A percentile compares a stretch with the other conserved stretches of the same genome.
Evolutionary conservation across 352 stramenopile species (phyloP).

Genomic region (Phytopythium ostracodes): DNA sequence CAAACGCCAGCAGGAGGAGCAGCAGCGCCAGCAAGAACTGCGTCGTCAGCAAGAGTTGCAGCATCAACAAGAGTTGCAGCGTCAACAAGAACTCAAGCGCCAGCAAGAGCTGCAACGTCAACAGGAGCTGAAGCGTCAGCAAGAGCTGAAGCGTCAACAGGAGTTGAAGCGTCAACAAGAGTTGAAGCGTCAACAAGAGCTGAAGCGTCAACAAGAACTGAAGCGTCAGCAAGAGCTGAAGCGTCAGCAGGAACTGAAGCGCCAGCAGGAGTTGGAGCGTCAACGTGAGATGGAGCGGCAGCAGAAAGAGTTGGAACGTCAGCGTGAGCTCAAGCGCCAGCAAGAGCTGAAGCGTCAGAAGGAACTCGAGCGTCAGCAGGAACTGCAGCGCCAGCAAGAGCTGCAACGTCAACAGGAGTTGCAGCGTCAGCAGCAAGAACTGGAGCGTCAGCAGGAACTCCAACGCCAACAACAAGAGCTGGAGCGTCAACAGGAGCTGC

Average conservation of each 20-base stretch:
- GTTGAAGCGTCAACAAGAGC: background rate
- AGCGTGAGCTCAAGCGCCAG: conserved; percentile 21
- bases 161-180: conserved; percentile 8
- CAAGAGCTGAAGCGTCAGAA: conserved; percentile 27
- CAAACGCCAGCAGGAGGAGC: conserved; percentile 10
- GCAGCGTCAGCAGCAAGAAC: conserved; percentile 6
- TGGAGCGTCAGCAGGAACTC: conserved; percentile 10
- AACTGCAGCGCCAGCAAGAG: conserved; percentile 30
- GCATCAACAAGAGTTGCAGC: conserved; percentile 19
- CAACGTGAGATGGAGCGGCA: conserved; percentile 11
- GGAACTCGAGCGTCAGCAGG: conserved; percentile 22
- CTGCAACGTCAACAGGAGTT: conserved; percentile 14
- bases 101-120: conserved; percentile 7
- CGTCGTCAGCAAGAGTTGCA: conserved; percentile 15
- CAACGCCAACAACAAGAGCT: conserved; percentile 17
- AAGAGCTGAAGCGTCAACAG: conserved; percentile 8
- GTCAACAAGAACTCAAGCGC: conserved; percentile 7
- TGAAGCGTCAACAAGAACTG: conserved; percentile 11
- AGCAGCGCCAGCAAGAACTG: conserved; percentile 7
- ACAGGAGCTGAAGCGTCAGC: conserved; percentile 2
- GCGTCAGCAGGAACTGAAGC: conserved; percentile 11
- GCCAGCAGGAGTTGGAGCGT: conserved; percentile 12
- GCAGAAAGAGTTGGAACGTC: conserved; percentile 16
- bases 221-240: conserved; percentile 11
- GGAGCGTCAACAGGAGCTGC: conserved; percentile 13